Percentiles rank a stretch among this genome's conserved stretches.
Evolutionary conservation across 2,329 filamentous ascomycete species (phyloP).

Genomic region (Botryosphaeria agaves): DNA sequence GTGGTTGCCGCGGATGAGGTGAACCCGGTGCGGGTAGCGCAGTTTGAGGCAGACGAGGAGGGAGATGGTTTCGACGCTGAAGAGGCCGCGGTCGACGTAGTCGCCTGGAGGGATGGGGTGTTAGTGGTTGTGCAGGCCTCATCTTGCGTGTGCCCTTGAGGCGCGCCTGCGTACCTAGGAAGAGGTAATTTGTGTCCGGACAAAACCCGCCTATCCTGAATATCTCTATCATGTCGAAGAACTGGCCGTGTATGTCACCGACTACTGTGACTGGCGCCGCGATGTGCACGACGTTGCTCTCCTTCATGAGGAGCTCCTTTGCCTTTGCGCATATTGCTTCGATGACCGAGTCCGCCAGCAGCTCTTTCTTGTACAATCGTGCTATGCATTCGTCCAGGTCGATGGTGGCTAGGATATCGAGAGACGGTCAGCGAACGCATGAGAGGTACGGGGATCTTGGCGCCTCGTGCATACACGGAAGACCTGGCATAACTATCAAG

Average conservation of each 20-base stretch:
- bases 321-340: conserved; percentile 99
- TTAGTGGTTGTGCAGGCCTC: no score
- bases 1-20: conserved; percentile 94
- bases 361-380: conserved; percentile 89
- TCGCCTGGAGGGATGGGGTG: conserved; percentile 52
- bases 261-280: conserved; percentile 91
- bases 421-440: background rate
- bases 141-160: no score
- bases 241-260: conserved; percentile 96
- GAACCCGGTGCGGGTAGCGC: conserved; percentile 87
- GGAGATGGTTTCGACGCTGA: conserved; percentile 97
- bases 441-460: background rate
- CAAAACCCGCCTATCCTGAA: conserved; percentile 97
- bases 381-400: conserved; percentile 98
- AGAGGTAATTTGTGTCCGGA: conserved; percentile 95
- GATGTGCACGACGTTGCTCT: conserved; percentile 98
- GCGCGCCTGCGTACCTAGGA: conserved; percentile 72
- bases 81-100: conserved; percentile 96
- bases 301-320: conserved; percentile 96
- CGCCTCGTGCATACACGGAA: conserved; percentile 24
- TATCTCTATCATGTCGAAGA: conserved; percentile 97
- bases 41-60: conserved; percentile 94
- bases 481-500: conserved; percentile 25
- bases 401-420: conserved; percentile 53
- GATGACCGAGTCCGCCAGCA: conserved; percentile 92